Base-by-base conservation (phyloP, 257 asterid species). In the Solanum pinnatisectum region DNA sequence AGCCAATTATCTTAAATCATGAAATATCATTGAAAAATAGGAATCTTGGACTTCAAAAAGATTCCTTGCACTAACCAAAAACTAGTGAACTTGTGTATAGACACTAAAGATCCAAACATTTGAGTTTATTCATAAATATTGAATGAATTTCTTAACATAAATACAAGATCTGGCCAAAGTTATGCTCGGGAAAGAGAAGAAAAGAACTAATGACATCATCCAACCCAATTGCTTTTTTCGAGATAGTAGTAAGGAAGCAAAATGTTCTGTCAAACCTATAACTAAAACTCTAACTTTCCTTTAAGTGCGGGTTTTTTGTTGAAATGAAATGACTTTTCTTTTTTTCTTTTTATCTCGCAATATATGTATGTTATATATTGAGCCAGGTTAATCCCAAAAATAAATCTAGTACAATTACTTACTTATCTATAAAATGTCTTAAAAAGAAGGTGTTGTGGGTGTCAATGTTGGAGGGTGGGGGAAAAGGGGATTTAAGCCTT, bases 401-500 rank as follows among this genome's bases (percentile, higher is more conserved):
- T 44, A 79, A 1, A 79, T 15, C 11, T 79, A 44, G 65, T 16
- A 79, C 5, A 79, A 79, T 18, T 15, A 42, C 11, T 30, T 25
- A 32, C 27, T 20, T 8, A 8, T 6, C 27, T 13, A 78, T 56
- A 56, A 18, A n/a, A n/a, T 77, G n/a, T n/a, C 59, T 52, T 77
- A 25, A 79, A 42, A 79, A 5, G 14, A 78, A 7, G 85, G 67
- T 46, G 27, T 1, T 46, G 63, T 44, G 56, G 32, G n/a, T 27
- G 27, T 8, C 60, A 77, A 39, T 46, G 85, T 81, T 81, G 68
- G 85, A 46, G 42, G 42, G 30, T 46, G 39, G 85, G 85, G 85
- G 68, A 10, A 44, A 81, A 16, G 68, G 37, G 39, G 39, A 15
- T 42, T 25, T 40, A 78, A 13, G 60, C 84, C 59, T 16, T 77